Conservation (phyloP, 2,329 filamentous ascomycete species). For the Monilinia polystroma region DNA sequence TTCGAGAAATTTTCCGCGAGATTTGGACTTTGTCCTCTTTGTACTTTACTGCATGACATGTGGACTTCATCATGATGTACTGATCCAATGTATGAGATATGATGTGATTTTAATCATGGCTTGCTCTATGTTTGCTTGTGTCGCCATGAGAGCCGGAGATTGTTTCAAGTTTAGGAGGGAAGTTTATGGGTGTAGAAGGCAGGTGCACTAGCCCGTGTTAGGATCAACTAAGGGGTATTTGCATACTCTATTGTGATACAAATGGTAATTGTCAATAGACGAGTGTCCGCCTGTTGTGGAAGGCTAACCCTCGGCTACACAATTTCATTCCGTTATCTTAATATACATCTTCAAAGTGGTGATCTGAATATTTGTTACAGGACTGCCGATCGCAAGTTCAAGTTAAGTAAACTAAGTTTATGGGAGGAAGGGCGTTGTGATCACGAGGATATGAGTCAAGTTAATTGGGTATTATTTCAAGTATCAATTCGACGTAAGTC, state of each 20-base stretch:
- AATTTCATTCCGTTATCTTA: not conserved
- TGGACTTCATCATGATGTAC: conserved; percentile 1
- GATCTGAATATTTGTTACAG: not conserved
- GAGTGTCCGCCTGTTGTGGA: not conserved
- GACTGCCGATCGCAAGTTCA: not conserved
- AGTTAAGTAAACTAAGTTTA: not conserved
- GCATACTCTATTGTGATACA: not conserved
- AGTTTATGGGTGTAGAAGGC: not conserved
- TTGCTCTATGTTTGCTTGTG: not conserved
- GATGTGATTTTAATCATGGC: not conserved
- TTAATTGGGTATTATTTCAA: not conserved
- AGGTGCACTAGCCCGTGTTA: not conserved
- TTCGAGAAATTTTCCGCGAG: conserved; percentile 18
- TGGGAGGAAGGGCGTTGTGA: not conserved
- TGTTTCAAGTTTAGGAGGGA: conserved; percentile 2
- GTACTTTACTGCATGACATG: conserved; percentile 15
- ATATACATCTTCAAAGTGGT: not conserved
- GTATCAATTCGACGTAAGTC: not conserved
- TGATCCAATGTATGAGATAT: not conserved
- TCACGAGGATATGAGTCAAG: not conserved
- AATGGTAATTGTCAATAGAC: not conserved
- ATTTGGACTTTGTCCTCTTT: conserved; percentile 15
- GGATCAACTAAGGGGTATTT: not conserved
- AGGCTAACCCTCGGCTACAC: not conserved
- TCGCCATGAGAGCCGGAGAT: not conserved